phyloP scores from a whole-genome alignment of 139 green algal genomes.

The Medakamo hakoo region DNA sequence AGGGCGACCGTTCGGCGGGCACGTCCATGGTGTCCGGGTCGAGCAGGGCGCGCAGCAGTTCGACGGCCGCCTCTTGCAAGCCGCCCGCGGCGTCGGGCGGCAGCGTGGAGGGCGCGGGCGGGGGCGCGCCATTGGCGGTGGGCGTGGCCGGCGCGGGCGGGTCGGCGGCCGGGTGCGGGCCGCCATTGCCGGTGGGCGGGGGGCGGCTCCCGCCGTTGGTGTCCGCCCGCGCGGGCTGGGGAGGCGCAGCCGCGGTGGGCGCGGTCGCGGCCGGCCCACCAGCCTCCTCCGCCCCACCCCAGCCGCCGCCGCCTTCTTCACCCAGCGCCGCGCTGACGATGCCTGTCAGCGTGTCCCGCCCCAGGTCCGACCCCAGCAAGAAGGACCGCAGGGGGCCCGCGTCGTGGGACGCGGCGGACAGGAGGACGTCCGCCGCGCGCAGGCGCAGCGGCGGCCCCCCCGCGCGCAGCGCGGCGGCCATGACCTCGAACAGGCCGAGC shows the following conservation, averaged over 20 bases:
- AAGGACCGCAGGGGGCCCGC: constrained; percentile 50
- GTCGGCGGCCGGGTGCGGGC: too few species aligned
- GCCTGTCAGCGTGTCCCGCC: not conserved
- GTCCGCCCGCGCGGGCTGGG: too few species aligned
- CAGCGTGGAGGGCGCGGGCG: not conserved
- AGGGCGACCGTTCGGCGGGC: constrained; percentile 60
- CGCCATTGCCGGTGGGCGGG: not conserved
- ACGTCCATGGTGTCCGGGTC: constrained; percentile 71
- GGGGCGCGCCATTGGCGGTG: not conserved
- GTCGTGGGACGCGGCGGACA: constrained; percentile 68
- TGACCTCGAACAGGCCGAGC: constrained; percentile 73
- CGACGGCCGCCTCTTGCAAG: constrained; percentile 22
- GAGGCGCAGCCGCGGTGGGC: too few species aligned
- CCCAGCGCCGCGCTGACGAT: not conserved
- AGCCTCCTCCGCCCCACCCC: too few species aligned
- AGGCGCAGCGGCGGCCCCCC: constrained; percentile 34
- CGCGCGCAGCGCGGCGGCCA: constrained; percentile 30
- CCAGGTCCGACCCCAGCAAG: constrained; percentile 35
- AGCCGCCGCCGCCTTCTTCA: constrained; percentile 10
- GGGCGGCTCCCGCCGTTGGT: too few species aligned
- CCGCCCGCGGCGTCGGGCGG: constrained; percentile 21
- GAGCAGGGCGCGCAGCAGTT: constrained; percentile 51
- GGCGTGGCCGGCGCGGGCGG: not conserved
- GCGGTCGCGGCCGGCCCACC: not conserved
- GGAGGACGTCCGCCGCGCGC: constrained; percentile 68